Evolutionary conservation across 441 rosid genomes (phyloP), one percentile per base, ranked within the genome.

Genomic region (Heliophila coronopifolia): DNA sequence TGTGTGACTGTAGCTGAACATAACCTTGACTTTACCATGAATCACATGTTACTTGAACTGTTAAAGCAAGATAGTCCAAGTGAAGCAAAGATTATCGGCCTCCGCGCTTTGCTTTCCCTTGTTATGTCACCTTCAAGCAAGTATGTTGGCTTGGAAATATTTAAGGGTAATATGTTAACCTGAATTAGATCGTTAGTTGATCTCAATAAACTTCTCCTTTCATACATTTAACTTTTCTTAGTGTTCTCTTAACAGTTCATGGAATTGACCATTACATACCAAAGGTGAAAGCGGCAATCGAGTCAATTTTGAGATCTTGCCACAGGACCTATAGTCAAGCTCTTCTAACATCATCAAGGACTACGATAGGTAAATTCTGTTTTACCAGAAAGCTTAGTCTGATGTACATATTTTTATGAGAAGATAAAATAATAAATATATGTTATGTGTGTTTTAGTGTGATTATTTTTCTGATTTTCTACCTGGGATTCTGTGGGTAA

Each of bases 1-100:
- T 93, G 99, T 68, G 99, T 88, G 61, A 82, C 94, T 41, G 79
- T 93, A 60, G 93, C 97, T 15, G 99, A 89, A 40, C 99, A 93
- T 78, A 89, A 93, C 78, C 97, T 89, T 73, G 99, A 93, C 77
- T 93, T 93, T 59, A 75, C 99, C 42, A 93, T 93, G 97, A 93
- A 93, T 67, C 99, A 89, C 68, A 93, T 93, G 99, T 72, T 93
- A 27, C 68, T 93, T 51, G 99, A 89, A 77, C 76, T 93, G 74
- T 77, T 93, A 63, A 93, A 89, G 71, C 99, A 89, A 74, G 97
- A 89, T 68, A 86, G 88, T 79, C 81, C 73, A 37, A 93, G 94
- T 67, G 99, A 93, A 67, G 97, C 97, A 37, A 93, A 89, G 73
- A 94, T 93, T 54, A 86, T 93, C 64, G 99, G 96, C 50, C 91